phyloP scores from a whole-genome alignment of 2,329 filamentous ascomycete species.

The Fusarium sp. region DNA sequence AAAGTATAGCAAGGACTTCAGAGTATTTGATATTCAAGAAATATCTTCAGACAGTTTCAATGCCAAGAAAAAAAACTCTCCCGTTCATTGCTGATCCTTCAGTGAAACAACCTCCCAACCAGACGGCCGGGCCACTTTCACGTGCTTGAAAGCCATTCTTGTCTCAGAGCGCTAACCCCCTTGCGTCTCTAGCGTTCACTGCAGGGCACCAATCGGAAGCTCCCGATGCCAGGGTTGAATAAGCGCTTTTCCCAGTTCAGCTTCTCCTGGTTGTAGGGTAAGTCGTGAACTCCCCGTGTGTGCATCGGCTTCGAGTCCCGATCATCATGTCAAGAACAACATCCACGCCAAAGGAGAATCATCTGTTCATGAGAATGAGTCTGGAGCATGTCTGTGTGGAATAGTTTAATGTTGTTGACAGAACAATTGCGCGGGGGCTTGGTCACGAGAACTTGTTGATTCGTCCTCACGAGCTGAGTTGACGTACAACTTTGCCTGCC shows the following conservation, averaged over 20 bases:
- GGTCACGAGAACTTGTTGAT: background rate
- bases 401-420: background rate
- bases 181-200: background rate
- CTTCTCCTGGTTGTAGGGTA: conserved; percentile 7
- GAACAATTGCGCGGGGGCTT: background rate
- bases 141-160: conserved; percentile 32
- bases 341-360: background rate
- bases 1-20: background rate
- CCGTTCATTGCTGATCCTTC: background rate
- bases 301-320: background rate
- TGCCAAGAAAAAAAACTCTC: background rate
- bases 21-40: background rate
- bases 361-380: background rate
- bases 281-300: conserved; percentile 2
- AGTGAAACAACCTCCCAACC: conserved; percentile 30
- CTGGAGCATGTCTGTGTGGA: background rate
- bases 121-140: conserved; percentile 43
- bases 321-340: background rate
- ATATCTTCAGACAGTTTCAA: background rate
- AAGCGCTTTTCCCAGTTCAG: background rate
- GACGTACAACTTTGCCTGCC: conserved; percentile 24
- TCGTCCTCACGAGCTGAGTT: background rate
- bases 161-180: conserved; percentile 2
- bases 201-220: conserved; percentile 27
- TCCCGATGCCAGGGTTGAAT: conserved; percentile 9